phyloP scores from a whole-genome alignment of 2,329 filamentous ascomycete genomes.

The Epichloe baconii region DNA sequence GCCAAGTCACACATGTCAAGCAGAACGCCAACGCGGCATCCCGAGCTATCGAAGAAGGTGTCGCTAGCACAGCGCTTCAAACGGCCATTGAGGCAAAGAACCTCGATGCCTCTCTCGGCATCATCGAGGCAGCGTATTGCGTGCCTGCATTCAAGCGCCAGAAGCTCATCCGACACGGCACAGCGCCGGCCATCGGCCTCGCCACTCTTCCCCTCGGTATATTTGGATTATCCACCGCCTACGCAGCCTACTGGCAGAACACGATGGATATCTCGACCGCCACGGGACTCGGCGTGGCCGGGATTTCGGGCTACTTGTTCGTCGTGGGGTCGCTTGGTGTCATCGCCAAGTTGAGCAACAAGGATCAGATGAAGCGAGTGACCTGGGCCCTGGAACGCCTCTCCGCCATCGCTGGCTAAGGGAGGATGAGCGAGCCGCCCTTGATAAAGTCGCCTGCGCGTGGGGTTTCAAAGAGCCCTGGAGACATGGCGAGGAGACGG shows the following conservation, averaged over 20 bases:
- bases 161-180: constrained; percentile 52
- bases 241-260: constrained; percentile 34
- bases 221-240: constrained; percentile 51
- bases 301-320: constrained; percentile 69
- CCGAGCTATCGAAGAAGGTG: constrained; percentile 56
- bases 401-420: constrained; percentile 72
- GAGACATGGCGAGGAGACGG: constrained; percentile 79
- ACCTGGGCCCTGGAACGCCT: constrained; percentile 76
- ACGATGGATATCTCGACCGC: constrained; percentile 67
- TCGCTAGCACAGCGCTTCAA: constrained; percentile 63
- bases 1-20: constrained; percentile 43
- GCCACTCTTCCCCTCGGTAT: constrained; percentile 52
- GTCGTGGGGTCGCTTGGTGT: constrained; percentile 73
- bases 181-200: constrained; percentile 44
- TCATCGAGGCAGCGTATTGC: constrained; percentile 58
- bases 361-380: constrained; percentile 90
- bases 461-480: constrained; percentile 83
- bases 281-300: constrained; percentile 66
- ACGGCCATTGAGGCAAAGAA: constrained; percentile 70
- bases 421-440: constrained; percentile 77
- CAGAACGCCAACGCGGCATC: constrained; percentile 56
- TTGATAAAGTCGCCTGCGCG: constrained; percentile 73
- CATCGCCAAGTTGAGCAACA: constrained; percentile 72
- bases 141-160: constrained; percentile 52
- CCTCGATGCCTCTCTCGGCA: constrained; percentile 61